These are phyloP conservation scores for Scenedesmus sp. DNA, from an alignment of 163 green algal genomes.

Conservation along the genomic window DNA sequence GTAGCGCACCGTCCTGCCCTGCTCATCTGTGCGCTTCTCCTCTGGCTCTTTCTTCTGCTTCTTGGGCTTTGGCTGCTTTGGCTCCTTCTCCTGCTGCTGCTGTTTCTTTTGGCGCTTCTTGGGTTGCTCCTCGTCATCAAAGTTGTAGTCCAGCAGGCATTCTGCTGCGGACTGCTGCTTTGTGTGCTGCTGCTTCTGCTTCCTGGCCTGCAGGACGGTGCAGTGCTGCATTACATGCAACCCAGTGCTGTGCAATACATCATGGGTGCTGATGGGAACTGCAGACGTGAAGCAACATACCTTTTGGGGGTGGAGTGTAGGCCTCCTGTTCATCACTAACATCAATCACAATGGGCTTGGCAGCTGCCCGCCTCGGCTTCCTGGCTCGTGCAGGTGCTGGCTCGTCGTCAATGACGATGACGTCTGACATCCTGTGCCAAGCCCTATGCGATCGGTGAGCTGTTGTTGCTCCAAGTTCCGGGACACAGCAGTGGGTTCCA, in stretches of 20 bases:
- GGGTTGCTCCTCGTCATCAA: not conserved
- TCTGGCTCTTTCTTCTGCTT: constrained; percentile 23
- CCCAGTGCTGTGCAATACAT: no score
- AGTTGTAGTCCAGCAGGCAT: not conserved
- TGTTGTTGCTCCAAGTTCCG: not conserved
- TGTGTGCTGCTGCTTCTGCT: not conserved
- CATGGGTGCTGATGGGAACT: not conserved
- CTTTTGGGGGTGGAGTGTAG: not conserved
- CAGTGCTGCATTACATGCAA: not conserved
- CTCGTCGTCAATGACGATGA: constrained; percentile 22
- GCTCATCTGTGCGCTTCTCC: constrained; percentile 40
- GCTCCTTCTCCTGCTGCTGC: not conserved
- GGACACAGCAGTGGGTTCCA: not conserved
- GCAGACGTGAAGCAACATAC: not conserved
- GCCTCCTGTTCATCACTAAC: constrained; percentile 2
- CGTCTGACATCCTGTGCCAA: not conserved
- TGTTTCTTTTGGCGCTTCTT: not conserved
- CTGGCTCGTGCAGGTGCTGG: not conserved
- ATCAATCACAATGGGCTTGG: constrained; percentile 4
- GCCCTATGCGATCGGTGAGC: not conserved
- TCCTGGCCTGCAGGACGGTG: not conserved
- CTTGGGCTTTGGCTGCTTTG: not conserved
- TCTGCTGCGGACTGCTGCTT: constrained; percentile 12
- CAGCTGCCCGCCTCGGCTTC: not conserved
- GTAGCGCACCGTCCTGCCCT: constrained; percentile 39